These are phyloP conservation scores for Neolentinus lepideus DNA, from an alignment of 1,284 basidiomycete genomes.

Conservation along the genomic window DNA sequence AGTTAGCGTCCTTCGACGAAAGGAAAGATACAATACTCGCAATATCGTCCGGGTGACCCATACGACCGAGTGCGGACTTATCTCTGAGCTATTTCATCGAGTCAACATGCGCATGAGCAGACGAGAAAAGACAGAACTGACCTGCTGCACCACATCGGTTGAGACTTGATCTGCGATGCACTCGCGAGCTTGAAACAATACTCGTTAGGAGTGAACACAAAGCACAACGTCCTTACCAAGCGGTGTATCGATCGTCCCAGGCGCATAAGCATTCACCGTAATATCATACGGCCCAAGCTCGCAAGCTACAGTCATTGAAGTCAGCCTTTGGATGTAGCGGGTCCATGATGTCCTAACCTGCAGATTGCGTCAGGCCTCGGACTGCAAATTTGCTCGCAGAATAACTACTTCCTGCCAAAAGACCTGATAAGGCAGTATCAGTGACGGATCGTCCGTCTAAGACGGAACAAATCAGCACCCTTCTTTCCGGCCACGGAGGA, in stretches of 20 bases:
- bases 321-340: too few relatives aligned
- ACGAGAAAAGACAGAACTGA: too few relatives aligned
- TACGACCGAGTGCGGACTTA: background rate
- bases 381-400: conserved; percentile 24
- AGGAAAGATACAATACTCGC: background rate
- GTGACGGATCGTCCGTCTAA: background rate
- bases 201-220: too few relatives aligned
- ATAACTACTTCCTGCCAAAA: conserved; percentile 10
- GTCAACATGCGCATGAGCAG: too few relatives aligned
- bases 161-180: too few relatives aligned
- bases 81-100: too few relatives aligned
- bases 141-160: background rate
- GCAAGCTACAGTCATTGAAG: conserved; percentile 19
- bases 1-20: background rate
- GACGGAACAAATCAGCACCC: conserved; percentile 15
- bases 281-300: conserved; percentile 35
- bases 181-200: too few relatives aligned
- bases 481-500: conserved; percentile 27
- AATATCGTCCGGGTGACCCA: background rate
- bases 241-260: conserved; percentile 28
- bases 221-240: conserved; percentile 20
- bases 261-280: conserved; percentile 46
- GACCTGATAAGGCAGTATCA: background rate
- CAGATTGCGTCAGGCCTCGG: conserved; percentile 17
- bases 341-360: too few relatives aligned